Evolutionary conservation across 371 early-diverging fungal genomes (phyloP), one percentile per base, ranked within the genome.

Genomic region (Mortierella sp.): DNA sequence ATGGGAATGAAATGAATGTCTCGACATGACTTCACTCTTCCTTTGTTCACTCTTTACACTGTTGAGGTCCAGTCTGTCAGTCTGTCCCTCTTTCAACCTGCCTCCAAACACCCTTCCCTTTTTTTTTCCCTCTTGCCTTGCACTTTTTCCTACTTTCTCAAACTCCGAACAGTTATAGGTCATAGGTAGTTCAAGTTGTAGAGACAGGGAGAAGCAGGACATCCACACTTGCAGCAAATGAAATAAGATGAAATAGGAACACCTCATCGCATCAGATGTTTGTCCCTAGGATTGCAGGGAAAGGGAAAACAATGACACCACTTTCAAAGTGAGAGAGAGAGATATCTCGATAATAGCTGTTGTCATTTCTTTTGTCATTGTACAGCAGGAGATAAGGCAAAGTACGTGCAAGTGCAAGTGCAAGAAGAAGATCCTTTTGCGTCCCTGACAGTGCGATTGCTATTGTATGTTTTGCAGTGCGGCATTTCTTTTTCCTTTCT

Each of bases 331-430:
- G 42, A 38, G 42, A 38, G 42, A 38, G 42, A 5, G 42, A 38
- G 31, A 60, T 60, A 60, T 60, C 60, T 60, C 5, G 60, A 58
- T 28, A 3, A 10, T 26, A 26, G 58, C 28, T 60, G 16, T 13
- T 60, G 60, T 60, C 60, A 60, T 60, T 31, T 11, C 19, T 60
- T 58, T 31, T 60, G 60, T 60, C 60, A 60, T 60, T 31, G 60
- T 31, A 54, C 58, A 58, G 26, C 26, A 57, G 26, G n/a, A n/a
- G n/a, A n/a, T n/a, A n/a, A n/a, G 8, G 28, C 10, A 14, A 14
- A 13, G 28, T n/a, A 58, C 58, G n/a, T 3, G 58, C 24, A n/a
- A 57, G 57, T 38, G 57, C 57, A n/a, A 11, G 11, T 11, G 48
- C 57, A 26, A 11, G 26, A 24, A 57, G 26, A 24, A 26, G 58